Evolutionary conservation across 768 basidiomycete genomes (phyloP).

Genomic region (Leccinum boreale): DNA sequence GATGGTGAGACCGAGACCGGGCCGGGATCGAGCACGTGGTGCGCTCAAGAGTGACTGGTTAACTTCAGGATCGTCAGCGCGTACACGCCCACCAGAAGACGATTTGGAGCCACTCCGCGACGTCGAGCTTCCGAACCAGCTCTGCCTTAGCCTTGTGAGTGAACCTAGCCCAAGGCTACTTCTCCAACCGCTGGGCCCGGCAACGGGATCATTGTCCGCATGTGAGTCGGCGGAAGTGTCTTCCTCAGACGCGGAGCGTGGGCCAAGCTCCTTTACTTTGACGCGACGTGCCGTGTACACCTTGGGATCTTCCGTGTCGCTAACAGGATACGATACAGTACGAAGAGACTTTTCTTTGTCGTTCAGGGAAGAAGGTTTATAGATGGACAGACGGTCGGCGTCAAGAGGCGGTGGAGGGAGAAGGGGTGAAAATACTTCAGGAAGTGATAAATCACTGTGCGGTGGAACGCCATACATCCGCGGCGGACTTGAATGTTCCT

Average conservation of each 20-base stretch:
- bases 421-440: conserved; percentile 33
- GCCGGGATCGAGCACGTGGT: conserved; percentile 22
- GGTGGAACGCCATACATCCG: conserved; percentile 27
- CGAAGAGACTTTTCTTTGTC: conserved; percentile 35
- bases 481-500: conserved; percentile 23
- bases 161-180: conserved; percentile 45
- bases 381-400: conserved; percentile 25
- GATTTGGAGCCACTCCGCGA: conserved; percentile 31
- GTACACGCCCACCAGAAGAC: conserved; percentile 16
- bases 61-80: conserved; percentile 46
- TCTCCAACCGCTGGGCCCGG: conserved; percentile 34
- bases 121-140: conserved; percentile 51
- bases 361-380: conserved; percentile 24
- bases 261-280: conserved; percentile 34
- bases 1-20: conserved; percentile 36
- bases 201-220: conserved; percentile 15
- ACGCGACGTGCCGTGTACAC: conserved; percentile 39
- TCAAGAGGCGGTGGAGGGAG: conserved; percentile 40
- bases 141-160: conserved; percentile 48
- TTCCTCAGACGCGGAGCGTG: conserved; percentile 23
- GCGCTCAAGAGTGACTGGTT: conserved; percentile 37
- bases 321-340: conserved; percentile 31
- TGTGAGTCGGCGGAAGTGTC: conserved; percentile 5
- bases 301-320: conserved; percentile 32
- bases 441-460: conserved; percentile 22